These are phyloP conservation scores for Solanum neorickii DNA, from an alignment of 257 asterid genomes.

Conservation along the genomic window DNA sequence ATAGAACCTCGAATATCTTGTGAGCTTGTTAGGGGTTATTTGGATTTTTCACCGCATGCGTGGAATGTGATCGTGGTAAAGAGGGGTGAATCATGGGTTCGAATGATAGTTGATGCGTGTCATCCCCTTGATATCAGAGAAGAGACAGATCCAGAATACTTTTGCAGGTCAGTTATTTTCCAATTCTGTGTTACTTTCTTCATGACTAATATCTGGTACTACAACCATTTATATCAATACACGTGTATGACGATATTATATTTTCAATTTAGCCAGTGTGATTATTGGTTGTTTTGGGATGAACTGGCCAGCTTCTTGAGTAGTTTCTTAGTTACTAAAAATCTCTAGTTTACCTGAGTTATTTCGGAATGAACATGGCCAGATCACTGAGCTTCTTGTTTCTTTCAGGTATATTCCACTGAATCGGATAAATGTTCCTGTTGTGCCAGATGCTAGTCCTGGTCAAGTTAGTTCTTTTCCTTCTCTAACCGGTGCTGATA, in stretches of 20 bases:
- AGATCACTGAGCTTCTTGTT: not conserved
- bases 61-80: slow-evolving; percentile 80
- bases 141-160: slow-evolving; percentile 74
- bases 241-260: not conserved
- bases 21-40: slow-evolving; percentile 93
- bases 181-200: not conserved
- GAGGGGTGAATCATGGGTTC: slow-evolving; percentile 49
- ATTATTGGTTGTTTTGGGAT: not conserved
- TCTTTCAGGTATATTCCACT: slow-evolving; percentile 71
- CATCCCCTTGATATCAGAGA: slow-evolving; percentile 85
- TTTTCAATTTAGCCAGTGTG: not conserved
- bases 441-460: slow-evolving; percentile 16
- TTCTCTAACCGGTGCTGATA: slow-evolving; percentile 47
- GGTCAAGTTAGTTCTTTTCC: slow-evolving; percentile 49
- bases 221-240: not conserved
- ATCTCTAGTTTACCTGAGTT: not conserved
- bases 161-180: slow-evolving; percentile 49
- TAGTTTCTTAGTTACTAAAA: not conserved
- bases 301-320: not conserved
- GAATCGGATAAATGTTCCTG: slow-evolving; percentile 45
- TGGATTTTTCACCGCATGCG: slow-evolving; percentile 92
- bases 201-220: not conserved
- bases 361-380: not conserved
- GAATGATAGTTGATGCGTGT: slow-evolving; percentile 95
- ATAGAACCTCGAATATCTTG: slow-evolving; percentile 83